Evolutionary conservation across 257 asterid genomes (phyloP).

Genomic region (Solanum neorickii): DNA sequence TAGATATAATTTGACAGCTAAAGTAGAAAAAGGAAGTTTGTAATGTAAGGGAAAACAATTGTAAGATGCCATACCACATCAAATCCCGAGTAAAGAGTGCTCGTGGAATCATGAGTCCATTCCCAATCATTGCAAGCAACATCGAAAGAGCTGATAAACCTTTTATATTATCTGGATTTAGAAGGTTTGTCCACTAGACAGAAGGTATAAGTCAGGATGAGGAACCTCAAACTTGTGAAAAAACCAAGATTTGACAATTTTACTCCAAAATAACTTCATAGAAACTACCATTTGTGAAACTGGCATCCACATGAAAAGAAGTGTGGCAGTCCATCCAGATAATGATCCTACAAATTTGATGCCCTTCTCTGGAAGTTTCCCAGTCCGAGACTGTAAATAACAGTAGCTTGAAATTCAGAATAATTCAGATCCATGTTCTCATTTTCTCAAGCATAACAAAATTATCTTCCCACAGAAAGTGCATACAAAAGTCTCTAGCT

Average conservation of each 20-base stretch:
- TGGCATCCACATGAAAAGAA: slow-evolving; percentile 99
- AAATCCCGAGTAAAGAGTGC: slow-evolving; percentile 80
- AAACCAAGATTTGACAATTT: neutral
- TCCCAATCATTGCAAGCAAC: slow-evolving; percentile 93
- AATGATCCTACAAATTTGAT: slow-evolving; percentile 54
- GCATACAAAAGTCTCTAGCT: neutral
- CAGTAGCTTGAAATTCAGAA: neutral
- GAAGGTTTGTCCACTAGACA: slow-evolving; percentile 79
- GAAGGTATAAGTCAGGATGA: neutral
- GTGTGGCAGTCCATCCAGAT: slow-evolving; percentile 96
- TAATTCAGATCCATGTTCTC: neutral
- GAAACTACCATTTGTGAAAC: slow-evolving; percentile 71
- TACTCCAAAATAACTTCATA: neutral
- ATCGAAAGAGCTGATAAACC: slow-evolving; percentile 84
- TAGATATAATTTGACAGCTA: neutral
- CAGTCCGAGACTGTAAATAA: slow-evolving; percentile 58
- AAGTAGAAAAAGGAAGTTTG: neutral
- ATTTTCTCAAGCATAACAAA: neutral
- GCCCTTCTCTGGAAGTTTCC: slow-evolving; percentile 72
- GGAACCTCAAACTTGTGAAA: slow-evolving; percentile 4
- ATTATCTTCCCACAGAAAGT: neutral
- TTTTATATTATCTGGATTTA: slow-evolving; percentile 78
- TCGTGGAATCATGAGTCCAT: slow-evolving; percentile 92
- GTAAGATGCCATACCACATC: slow-evolving; percentile 57
- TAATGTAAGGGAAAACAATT: neutral